These are phyloP conservation scores for Diaporthe citriasiana DNA, from an alignment of 2,329 filamentous ascomycete genomes.

Conservation along the genomic window DNA sequence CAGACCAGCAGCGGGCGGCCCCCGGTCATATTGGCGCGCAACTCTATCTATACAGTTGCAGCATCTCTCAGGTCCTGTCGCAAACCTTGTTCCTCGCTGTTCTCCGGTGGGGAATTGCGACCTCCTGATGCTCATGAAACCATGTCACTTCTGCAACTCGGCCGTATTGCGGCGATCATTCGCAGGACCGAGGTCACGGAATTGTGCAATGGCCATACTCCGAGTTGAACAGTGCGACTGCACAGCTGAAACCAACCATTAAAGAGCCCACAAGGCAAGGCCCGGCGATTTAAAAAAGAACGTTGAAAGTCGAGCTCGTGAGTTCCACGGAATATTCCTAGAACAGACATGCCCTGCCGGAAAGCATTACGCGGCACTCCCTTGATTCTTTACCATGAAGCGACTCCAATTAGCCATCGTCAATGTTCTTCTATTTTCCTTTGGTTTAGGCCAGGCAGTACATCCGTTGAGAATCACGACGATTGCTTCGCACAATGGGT, in stretches of 20 bases:
- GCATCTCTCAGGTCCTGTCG: background rate
- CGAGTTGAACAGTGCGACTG: background rate
- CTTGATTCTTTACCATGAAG: background rate
- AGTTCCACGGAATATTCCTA: background rate
- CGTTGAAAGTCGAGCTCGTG: background rate
- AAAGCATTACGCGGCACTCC: background rate
- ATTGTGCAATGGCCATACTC: too few relatives aligned
- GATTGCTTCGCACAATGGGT: background rate
- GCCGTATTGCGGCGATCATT: background rate
- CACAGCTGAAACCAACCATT: background rate
- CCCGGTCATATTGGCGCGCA: background rate
- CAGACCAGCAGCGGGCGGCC: background rate
- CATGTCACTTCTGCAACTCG: background rate
- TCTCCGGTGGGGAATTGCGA: slow-evolving; percentile 1
- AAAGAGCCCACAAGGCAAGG: background rate
- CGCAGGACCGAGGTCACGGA: background rate
- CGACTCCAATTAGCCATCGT: background rate
- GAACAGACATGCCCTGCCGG: too few relatives aligned
- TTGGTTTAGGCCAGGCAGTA: background rate
- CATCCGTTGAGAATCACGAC: background rate
- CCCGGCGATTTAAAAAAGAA: background rate
- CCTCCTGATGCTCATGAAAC: background rate
- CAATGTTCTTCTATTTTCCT: too few relatives aligned
- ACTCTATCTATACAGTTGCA: background rate
- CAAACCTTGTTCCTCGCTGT: background rate